phyloP scores from a whole-genome alignment of 2,329 filamentous ascomycete species.

The Aspergillus sojae region DNA sequence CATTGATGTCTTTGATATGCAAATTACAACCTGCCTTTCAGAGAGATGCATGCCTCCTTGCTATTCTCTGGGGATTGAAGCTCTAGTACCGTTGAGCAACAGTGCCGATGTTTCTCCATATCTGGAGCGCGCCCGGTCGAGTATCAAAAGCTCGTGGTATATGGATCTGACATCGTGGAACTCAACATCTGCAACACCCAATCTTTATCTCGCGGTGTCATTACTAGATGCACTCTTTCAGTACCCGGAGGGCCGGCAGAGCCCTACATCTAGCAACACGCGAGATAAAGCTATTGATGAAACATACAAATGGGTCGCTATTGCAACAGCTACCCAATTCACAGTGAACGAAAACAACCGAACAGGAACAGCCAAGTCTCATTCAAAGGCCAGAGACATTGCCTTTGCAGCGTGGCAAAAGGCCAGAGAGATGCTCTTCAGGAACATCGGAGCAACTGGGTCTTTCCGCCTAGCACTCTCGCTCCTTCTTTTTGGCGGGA shows the following conservation, averaged over 20 bases:
- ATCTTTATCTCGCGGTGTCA: constrained; percentile 13
- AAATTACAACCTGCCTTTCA: constrained; percentile 13
- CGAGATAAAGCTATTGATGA: constrained; percentile 14
- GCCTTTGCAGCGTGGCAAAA: constrained; percentile 12
- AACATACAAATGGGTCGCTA: constrained; percentile 16
- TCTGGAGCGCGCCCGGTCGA: not conserved
- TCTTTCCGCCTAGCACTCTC: constrained; percentile 10
- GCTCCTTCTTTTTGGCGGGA: not conserved
- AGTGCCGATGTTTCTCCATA: not conserved
- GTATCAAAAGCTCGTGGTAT: no score
- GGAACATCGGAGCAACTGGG: constrained; percentile 8
- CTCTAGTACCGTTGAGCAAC: not conserved
- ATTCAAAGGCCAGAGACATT: constrained; percentile 6
- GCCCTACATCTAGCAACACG: not conserved
- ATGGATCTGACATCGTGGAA: no score
- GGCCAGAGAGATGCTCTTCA: constrained; percentile 16
- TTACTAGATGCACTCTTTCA: constrained; percentile 14
- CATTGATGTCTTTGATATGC: constrained; percentile 18
- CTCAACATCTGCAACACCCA: no score
- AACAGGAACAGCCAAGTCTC: not conserved
- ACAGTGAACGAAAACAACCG: not conserved
- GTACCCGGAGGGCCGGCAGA: not conserved
- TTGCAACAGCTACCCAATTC: constrained; percentile 17
- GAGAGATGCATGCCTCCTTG: constrained; percentile 15
- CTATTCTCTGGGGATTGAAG: constrained; percentile 16